phyloP scores from a whole-genome alignment of 306 rosid genomes.

The Abrus precatorius region DNA sequence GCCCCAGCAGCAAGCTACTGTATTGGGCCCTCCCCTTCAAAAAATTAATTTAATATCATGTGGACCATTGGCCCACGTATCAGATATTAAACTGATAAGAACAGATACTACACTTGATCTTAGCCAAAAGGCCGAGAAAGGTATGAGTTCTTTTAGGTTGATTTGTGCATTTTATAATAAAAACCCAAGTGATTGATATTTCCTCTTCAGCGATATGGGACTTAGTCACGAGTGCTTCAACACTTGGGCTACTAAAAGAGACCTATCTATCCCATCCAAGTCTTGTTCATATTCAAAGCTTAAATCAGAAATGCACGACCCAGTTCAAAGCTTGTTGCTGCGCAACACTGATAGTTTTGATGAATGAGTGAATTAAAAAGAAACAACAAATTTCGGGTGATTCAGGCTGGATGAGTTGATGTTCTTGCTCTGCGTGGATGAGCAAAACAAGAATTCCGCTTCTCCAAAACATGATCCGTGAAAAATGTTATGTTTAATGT shows the following conservation, averaged over 20 bases:
- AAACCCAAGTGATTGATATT: not conserved
- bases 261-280: too few species aligned
- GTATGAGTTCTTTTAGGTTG: rapidly evolving
- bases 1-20: conserved; percentile 22
- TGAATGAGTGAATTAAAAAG: not conserved
- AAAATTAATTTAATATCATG: conserved; percentile 24
- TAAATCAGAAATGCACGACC: not conserved
- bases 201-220: not conserved
- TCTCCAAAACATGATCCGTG: not conserved
- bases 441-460: not conserved
- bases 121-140: conserved; percentile 39
- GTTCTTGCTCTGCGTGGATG: not conserved
- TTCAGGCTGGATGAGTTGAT: not conserved
- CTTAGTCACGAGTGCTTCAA: not conserved
- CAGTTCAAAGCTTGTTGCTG: not conserved
- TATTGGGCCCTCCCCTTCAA: not conserved
- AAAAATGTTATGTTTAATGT: not conserved
- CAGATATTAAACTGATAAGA: conserved; percentile 37
- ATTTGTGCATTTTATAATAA: not conserved
- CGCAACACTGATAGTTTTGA: not conserved
- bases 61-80: not conserved
- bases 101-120: conserved; percentile 46
- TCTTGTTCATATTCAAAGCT: too few species aligned
- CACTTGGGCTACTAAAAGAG: too few species aligned
- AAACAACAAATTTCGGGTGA: not conserved